phyloP scores from a whole-genome alignment of 345 rosid genomes.

The Rhizophora mangle region DNA sequence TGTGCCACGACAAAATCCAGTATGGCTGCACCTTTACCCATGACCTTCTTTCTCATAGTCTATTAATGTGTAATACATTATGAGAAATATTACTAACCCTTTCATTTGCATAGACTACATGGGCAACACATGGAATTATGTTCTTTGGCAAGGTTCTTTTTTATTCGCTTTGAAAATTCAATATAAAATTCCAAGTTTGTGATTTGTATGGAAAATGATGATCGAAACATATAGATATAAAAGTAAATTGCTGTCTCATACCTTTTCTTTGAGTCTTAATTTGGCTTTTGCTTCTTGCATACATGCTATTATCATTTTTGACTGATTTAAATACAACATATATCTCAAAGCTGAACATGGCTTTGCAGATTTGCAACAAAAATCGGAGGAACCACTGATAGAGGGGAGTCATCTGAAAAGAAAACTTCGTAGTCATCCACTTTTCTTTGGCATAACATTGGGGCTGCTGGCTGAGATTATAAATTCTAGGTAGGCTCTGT shows the following conservation, averaged over 20 bases:
- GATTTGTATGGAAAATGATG: not conserved
- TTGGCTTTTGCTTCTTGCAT: not conserved
- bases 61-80: not conserved
- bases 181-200: not conserved
- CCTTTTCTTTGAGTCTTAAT: not conserved
- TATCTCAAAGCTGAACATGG: constrained; percentile 22
- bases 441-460: constrained; percentile 90
- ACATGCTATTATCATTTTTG: not conserved
- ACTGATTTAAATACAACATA: not conserved
- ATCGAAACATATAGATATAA: not conserved
- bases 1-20: too few species aligned
- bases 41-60: too few species aligned
- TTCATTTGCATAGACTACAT: not conserved
- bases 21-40: too few species aligned
- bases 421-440: constrained; percentile 78
- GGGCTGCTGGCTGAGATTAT: constrained; percentile 93
- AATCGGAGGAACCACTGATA: constrained; percentile 31
- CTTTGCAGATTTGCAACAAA: constrained; percentile 52
- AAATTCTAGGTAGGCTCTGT: constrained; percentile 73
- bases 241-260: not conserved
- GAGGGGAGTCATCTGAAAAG: constrained; percentile 40
- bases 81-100: not conserved
- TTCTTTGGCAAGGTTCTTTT: too few species aligned
- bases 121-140: too few species aligned
- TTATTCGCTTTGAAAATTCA: not conserved